Evolutionary conservation across 2,329 filamentous ascomycete genomes (phyloP), one percentile per base, ranked within the genome.

Genomic region (Stemphylium lycopersici): DNA sequence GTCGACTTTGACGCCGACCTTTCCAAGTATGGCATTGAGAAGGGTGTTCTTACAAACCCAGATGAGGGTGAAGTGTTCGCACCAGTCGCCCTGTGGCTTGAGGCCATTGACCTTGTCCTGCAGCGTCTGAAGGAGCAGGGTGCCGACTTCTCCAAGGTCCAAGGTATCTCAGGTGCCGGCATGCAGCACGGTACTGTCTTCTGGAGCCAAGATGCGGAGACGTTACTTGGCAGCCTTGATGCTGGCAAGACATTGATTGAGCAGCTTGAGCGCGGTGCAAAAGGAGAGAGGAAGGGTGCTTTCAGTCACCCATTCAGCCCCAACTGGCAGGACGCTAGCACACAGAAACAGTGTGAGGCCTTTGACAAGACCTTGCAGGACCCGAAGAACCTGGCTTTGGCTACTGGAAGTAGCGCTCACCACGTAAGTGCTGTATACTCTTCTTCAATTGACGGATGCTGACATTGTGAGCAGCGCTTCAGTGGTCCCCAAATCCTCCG

Each of bases 151-250:
- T 77, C 82, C 47, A 84, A 85, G 46, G 87, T 99, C 60, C 86
- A 84, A 69, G 93, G 91, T 26, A 84, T 99, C 65, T 93, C 90
- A 68, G 95, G 92, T 59, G 93, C 93, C 13, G 93, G 95, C 49
- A 96, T 98, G 84, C 95, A 99, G 81, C 95, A 98, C 76, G 95
- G 95, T 31, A 98, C 93, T 73, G 92, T 98, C 24, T 98, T 95
- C 79, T 98, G 93, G 93, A 89, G 84, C 54, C 74, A 79, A 39
- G 78, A 87, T 52, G 93, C 90, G 5, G 89, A 90, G 70, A 69
- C 76, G 6, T 69, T 89, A 38, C 82, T 98, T 38, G 77, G 73
- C 3, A 78, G 68, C 11, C 78, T 98, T 38, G 81, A 90, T 62
- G 71, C 82, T 2, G 77, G 77, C 16, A 84, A 84, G 71, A 78